A percentile compares a stretch with the other conserved stretches of the same genome.
These are phyloP conservation scores for Candida montana DNA, from an alignment of 805 yeast species.

Conservation along the genomic window DNA sequence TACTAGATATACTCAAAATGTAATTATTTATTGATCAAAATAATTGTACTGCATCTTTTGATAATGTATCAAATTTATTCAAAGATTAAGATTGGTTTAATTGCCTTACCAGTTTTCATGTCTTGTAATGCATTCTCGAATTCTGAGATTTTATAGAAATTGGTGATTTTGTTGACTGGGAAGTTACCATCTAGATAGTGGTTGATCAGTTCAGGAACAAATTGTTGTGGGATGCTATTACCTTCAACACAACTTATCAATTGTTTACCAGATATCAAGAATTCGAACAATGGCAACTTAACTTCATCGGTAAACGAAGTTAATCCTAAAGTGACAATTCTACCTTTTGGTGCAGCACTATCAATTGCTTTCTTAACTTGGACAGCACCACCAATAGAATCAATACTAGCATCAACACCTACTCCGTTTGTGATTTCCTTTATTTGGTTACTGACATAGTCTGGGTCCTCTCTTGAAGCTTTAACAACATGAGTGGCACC, in stretches of 20 bases:
- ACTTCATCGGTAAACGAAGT: not conserved
- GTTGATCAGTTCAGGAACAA: not conserved
- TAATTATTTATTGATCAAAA: too few relatives aligned
- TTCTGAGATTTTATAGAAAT: not conserved
- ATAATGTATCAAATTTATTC: too few relatives aligned
- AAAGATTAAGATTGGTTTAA: not conserved
- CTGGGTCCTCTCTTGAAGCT: constrained; percentile 4
- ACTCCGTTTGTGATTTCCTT: constrained; percentile 8
- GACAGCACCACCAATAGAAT: constrained; percentile 8
- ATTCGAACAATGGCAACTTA: not conserved
- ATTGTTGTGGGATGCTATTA: not conserved
- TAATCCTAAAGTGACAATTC: not conserved
- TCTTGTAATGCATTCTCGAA: not conserved
- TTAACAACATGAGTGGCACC: constrained; percentile 58
- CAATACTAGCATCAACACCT: constrained; percentile 10
- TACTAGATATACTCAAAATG: too few relatives aligned
- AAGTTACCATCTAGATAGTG: not conserved
- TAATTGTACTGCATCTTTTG: too few relatives aligned
- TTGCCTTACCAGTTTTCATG: not conserved
- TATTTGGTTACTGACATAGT: constrained; percentile 6
- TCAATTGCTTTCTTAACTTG: constrained; percentile 4
- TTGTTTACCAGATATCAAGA: constrained; percentile 1
- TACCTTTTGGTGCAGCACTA: constrained; percentile 1
- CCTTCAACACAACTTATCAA: constrained; percentile 2
- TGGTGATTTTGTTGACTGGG: not conserved